These are phyloP conservation scores for Hordeum marinum DNA, from an alignment of 176 grass and related monocot species.

Conservation along the genomic window DNA sequence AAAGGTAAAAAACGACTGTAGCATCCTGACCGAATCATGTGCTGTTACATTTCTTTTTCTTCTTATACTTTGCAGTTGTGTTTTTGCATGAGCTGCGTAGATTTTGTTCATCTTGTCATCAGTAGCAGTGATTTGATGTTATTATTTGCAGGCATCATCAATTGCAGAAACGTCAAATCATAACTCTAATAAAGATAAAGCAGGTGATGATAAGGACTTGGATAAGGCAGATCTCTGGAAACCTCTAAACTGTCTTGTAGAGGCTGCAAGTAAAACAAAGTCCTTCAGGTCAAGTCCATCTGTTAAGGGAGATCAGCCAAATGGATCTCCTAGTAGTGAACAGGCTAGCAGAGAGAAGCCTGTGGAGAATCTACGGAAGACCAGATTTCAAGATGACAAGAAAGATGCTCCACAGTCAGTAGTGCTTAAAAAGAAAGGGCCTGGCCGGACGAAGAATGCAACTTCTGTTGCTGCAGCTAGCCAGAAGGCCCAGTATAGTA, in stretches of 20 bases:
- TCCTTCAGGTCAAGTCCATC: constrained; percentile 33
- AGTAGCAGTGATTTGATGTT: not conserved
- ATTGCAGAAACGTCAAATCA: constrained; percentile 53
- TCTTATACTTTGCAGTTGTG: constrained; percentile 3
- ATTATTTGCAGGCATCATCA: constrained; percentile 51
- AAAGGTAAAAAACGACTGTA: constrained; percentile 39
- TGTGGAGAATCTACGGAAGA: constrained; percentile 45
- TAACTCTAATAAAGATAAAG: constrained; percentile 47
- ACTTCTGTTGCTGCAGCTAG: constrained; percentile 15
- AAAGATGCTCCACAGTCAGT: constrained; percentile 34
- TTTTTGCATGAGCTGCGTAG: not conserved
- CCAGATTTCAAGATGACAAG: constrained; percentile 53
- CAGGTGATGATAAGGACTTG: constrained; percentile 32
- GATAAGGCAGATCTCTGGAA: constrained; percentile 72
- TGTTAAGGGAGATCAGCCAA: constrained; percentile 47
- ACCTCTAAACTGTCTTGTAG: constrained; percentile 81
- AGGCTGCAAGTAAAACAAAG: constrained; percentile 70
- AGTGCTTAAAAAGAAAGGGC: constrained; percentile 48
- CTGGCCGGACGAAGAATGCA: constrained; percentile 48
- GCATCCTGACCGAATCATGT: not conserved
- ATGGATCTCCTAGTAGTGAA: constrained; percentile 38
- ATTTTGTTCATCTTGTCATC: not conserved
- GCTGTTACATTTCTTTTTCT: not conserved
- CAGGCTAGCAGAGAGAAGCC: constrained; percentile 32
- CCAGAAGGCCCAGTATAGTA: constrained; percentile 21